Base-by-base conservation (phyloP, 2,329 filamentous ascomycete species). In the Aspergillus niger region DNA sequence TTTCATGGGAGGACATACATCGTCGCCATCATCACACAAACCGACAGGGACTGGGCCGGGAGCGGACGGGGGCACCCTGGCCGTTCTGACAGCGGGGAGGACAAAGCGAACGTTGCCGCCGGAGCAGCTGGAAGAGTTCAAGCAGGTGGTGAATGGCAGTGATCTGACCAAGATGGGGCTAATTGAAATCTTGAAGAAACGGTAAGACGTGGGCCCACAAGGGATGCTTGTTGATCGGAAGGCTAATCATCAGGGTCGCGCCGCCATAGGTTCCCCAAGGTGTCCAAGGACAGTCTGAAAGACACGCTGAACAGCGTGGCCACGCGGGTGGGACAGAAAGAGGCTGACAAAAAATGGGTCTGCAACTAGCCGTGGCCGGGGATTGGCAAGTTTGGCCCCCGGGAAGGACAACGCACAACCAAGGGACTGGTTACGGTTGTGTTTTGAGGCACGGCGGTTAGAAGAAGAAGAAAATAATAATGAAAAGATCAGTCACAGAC, bases 81-180 rank as follows among this genome's bases (percentile, higher is more conserved):
- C 66, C 5, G 30, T 63, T 5, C 44, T 65, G 43, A 53, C 58
- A 8, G 44, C 60, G 3, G 64, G 61, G 5, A 77, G 75, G 59
- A 65, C 69, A 28, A 78, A 75, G 59, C 72, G 73, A 47, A 74
- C 81, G 28, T 81, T 92, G 17, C 83, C 86, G 3, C 75, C 79
- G 1, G 86, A 90, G 8, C 79, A 87, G 44, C 73, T 92, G 32
- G 79, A 81, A 0, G 85, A 88, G 10, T 91, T 96, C 75, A 92
- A 89, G 73, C 78, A 82, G 30, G 86, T 86, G 1, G 82, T 96
- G n/a, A 77, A 87, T 53, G 89, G 87, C 17, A 89, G 86, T 63
- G 85, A 90, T 76, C 79, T 92, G 52, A 90, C 86, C 41, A 95
- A 95, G 76, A 76, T 87, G 1, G 91, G 90, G 7, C 78, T 95